Evolutionary conservation across 345 rosid genomes (phyloP).

Genomic region (Lumnitzera racemosa): DNA sequence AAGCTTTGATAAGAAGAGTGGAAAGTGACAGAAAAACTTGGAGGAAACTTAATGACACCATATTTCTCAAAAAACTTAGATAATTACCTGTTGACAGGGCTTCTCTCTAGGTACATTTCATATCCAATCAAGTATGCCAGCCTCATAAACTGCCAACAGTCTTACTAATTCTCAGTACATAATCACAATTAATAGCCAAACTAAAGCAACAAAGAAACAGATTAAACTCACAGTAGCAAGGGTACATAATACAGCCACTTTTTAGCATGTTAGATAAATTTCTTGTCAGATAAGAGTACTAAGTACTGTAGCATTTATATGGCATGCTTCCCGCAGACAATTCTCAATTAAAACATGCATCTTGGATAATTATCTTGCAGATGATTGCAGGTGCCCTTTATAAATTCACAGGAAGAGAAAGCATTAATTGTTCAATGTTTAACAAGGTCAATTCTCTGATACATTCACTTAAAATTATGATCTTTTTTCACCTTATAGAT

Average conservation of each 20-base stretch:
- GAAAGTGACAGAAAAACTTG: background rate
- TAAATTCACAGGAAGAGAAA: no score
- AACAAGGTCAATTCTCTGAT: no score
- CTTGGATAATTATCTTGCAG: background rate
- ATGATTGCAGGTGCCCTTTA: background rate
- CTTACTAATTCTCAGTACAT: constrained; percentile 14
- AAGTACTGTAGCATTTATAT: no score
- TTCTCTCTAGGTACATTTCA: constrained; percentile 82
- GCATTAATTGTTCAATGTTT: no score
- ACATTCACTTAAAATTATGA: no score
- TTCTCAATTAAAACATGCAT: no score
- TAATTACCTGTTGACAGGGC: constrained; percentile 85
- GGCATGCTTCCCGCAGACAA: no score
- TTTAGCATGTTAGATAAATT: background rate
- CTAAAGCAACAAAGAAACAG: background rate
- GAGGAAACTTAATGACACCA: background rate
- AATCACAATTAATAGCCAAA: background rate
- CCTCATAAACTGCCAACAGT: constrained; percentile 82
- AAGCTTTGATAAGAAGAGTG: background rate
- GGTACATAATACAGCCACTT: no score
- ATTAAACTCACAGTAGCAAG: background rate
- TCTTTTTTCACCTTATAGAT: no score
- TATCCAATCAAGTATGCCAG: constrained; percentile 89
- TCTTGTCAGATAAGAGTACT: background rate
- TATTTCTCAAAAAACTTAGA: constrained; percentile 6